These are phyloP conservation scores for Geosmithia flava DNA, from an alignment of 2,329 filamentous ascomycete species.

Conservation along the genomic window DNA sequence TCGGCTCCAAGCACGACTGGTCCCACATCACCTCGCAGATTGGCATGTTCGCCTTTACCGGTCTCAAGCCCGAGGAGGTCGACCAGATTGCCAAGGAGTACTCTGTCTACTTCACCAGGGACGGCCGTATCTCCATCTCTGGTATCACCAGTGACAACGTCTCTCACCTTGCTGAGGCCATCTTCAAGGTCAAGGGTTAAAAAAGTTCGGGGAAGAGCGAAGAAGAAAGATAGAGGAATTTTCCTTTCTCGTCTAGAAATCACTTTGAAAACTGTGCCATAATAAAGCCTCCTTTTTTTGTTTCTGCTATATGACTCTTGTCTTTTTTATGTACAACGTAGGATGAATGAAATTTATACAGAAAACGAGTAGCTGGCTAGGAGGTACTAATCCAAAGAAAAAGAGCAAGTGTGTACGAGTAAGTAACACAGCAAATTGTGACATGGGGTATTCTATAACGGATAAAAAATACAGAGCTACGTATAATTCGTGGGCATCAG, in stretches of 20 bases:
- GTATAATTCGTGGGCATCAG: constrained; percentile 1
- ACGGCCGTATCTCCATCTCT: constrained; percentile 75
- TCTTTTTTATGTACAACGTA: neutral
- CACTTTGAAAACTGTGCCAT: neutral
- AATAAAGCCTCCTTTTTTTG: neutral
- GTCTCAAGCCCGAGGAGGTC: constrained; percentile 85
- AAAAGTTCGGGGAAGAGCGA: neutral
- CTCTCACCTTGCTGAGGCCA: constrained; percentile 67
- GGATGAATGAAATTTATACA: too few species aligned
- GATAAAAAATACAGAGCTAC: neutral
- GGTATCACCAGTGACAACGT: constrained; percentile 75
- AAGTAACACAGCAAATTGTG: neutral
- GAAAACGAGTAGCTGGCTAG: too few species aligned
- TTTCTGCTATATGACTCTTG: neutral
- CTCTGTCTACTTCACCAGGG: constrained; percentile 95
- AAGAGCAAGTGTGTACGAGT: neutral
- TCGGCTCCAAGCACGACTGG: constrained; percentile 96
- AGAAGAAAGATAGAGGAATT: neutral
- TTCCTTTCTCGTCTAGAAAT: neutral
- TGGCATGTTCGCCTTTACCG: constrained; percentile 99
- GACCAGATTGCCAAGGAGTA: constrained; percentile 83
- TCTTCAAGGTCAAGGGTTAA: constrained; percentile 70
- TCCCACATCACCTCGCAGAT: constrained; percentile 98
- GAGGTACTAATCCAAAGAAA: neutral
- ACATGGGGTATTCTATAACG: neutral